phyloP scores from a whole-genome alignment of 2,329 filamentous ascomycete genomes.

The Ophiostoma himal-ulmi region DNA sequence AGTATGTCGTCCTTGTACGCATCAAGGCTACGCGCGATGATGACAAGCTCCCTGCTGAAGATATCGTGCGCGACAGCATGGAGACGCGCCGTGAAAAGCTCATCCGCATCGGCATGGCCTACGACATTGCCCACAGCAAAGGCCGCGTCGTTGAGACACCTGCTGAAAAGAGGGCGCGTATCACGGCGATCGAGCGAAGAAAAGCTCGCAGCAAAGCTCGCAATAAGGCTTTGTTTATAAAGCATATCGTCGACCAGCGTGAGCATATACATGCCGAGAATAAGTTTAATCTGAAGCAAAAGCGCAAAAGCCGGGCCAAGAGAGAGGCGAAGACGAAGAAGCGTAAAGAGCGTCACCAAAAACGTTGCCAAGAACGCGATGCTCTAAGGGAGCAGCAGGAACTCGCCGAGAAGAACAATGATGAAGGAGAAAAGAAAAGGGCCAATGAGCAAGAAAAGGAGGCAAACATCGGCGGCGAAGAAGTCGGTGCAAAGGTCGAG shows the following conservation, averaged over 20 bases:
- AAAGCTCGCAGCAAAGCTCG: constrained; percentile 40
- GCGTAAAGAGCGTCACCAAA: not conserved
- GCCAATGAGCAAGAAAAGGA: not conserved
- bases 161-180: constrained; percentile 43
- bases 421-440: constrained; percentile 30
- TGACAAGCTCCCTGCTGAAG: constrained; percentile 43
- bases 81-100: constrained; percentile 52
- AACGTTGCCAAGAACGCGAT: not conserved
- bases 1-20: constrained; percentile 53
- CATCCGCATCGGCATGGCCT: constrained; percentile 51
- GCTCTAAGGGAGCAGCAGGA: not conserved
- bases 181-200: constrained; percentile 41
- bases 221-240: constrained; percentile 42
- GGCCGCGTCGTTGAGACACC: constrained; percentile 47
- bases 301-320: not conserved
- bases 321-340: not conserved
- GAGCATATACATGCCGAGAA: constrained; percentile 30
- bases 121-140: constrained; percentile 57
- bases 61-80: constrained; percentile 51
- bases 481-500: constrained; percentile 23
- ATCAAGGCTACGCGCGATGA: constrained; percentile 47
- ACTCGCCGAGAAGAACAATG: constrained; percentile 18
- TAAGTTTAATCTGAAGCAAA: not conserved
- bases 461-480: not conserved
- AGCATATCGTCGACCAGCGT: constrained; percentile 35